Conservation (phyloP, 2,329 filamentous ascomycete genomes). For the Fusarium luffae region DNA sequence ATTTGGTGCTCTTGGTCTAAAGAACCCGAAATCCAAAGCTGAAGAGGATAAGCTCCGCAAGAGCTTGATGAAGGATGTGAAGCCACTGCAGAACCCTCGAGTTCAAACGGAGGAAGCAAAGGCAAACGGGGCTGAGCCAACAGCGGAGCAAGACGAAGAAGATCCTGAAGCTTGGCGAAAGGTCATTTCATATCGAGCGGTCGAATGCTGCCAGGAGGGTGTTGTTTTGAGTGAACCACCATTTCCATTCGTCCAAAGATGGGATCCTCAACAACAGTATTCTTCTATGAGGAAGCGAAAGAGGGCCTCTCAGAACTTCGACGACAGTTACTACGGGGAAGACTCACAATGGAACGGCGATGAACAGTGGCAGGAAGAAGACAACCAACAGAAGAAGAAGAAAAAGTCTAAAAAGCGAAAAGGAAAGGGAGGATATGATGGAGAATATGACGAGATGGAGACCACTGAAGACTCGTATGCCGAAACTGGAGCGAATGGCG, state of each 20-base stretch:
- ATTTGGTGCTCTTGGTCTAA: slow-evolving; percentile 77
- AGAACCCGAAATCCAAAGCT: slow-evolving; percentile 73
- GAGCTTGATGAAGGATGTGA: slow-evolving; percentile 67
- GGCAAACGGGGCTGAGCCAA: slow-evolving; percentile 15
- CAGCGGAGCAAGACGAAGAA: slow-evolving; percentile 44
- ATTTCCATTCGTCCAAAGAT: slow-evolving; percentile 89
- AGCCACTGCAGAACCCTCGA: slow-evolving; percentile 53
- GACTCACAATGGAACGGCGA: slow-evolving; percentile 46
- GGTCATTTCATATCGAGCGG: slow-evolving; percentile 79
- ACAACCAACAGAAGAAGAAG: slow-evolving; percentile 50
- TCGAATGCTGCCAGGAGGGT: slow-evolving; percentile 82
- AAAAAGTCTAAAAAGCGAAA: slow-evolving; percentile 56
- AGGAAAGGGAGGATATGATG: slow-evolving; percentile 31
- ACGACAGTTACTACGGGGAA: slow-evolving; percentile 47
- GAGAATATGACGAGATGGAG: slow-evolving; percentile 21
- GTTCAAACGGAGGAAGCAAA: slow-evolving; percentile 39
- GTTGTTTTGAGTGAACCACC: slow-evolving; percentile 79
- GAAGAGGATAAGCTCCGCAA: slow-evolving; percentile 73
- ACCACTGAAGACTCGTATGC: slow-evolving; percentile 1
- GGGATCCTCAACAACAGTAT: slow-evolving; percentile 78
- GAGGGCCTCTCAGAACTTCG: slow-evolving; percentile 53
- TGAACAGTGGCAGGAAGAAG: slow-evolving; percentile 51
- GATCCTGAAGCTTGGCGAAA: slow-evolving; percentile 76
- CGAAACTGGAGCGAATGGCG: slow-evolving; percentile 17
- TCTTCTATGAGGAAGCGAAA: slow-evolving; percentile 61